These are phyloP conservation scores for Camelina sativa DNA, from an alignment of 345 rosid genomes.

Conservation along the genomic window DNA sequence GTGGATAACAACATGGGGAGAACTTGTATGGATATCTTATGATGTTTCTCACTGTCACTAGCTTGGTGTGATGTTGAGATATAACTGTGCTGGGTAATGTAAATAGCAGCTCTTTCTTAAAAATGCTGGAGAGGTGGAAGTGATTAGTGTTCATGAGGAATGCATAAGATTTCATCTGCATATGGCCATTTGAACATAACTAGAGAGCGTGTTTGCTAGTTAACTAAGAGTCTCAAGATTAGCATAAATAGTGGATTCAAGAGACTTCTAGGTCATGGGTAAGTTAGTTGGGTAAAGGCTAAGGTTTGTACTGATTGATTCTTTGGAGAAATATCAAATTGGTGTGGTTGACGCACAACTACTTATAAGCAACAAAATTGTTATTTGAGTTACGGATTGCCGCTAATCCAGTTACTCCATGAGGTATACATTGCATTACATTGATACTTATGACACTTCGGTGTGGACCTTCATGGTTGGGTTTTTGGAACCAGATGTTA, in stretches of 20 bases:
- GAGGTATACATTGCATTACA: neutral
- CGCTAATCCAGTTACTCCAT: slow-evolving; percentile 7
- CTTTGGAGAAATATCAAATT: neutral
- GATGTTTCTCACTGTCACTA: slow-evolving; percentile 9
- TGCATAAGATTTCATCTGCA: neutral
- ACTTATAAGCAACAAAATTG: slow-evolving; percentile 8
- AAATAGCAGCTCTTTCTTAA: slow-evolving; percentile 3
- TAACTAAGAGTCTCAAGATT: slow-evolving; percentile 6
- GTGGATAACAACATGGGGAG: slow-evolving; percentile 23
- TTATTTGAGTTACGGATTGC: neutral
- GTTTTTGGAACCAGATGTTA: slow-evolving; percentile 3
- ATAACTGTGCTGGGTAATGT: neutral
- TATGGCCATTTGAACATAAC: neutral
- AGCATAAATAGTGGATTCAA: slow-evolving; percentile 13
- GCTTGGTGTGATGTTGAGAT: slow-evolving; percentile 15
- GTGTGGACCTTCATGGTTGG: neutral
- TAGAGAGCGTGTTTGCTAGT: slow-evolving; percentile 6
- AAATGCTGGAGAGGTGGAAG: neutral
- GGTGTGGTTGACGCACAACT: slow-evolving; percentile 15
- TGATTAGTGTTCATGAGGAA: neutral
- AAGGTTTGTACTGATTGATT: slow-evolving; percentile 11
- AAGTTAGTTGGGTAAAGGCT: neutral
- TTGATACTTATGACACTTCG: slow-evolving; percentile 7
- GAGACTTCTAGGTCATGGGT: neutral
- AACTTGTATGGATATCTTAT: neutral